Evolutionary conservation across 1,284 basidiomycete species (phyloP).

Genomic region (Austroboletus olivaceoglutinosus): DNA sequence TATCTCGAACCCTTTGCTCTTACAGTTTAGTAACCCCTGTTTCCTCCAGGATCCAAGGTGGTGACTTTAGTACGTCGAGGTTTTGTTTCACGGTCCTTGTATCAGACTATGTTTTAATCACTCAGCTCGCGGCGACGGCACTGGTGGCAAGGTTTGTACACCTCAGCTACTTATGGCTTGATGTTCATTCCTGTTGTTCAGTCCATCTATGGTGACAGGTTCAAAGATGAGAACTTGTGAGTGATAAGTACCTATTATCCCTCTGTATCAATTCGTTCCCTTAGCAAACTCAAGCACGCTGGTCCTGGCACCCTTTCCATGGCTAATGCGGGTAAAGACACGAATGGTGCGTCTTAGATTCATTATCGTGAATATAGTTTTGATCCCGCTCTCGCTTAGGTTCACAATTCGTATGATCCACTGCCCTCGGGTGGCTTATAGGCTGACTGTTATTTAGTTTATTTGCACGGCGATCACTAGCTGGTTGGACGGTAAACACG

Average conservation of each 20-base stretch:
- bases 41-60: conserved; percentile 78
- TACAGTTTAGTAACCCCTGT: conserved; percentile 1
- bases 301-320: conserved; percentile 85
- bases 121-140: conserved; percentile 88
- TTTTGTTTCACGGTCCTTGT: background rate
- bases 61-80: conserved; percentile 73
- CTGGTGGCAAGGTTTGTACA: conserved; percentile 74
- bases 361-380: background rate
- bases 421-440: background rate
- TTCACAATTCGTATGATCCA: conserved; percentile 73
- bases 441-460: conserved; percentile 50
- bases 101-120: background rate
- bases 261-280: background rate
- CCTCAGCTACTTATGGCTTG: background rate
- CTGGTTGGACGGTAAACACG: conserved; percentile 77
- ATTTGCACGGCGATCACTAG: conserved; percentile 77
- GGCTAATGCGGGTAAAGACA: conserved; percentile 90
- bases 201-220: conserved; percentile 91
- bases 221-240: conserved; percentile 97
- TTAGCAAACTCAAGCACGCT: conserved; percentile 86
- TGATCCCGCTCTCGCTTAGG: conserved; percentile 39
- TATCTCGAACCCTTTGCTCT: background rate
- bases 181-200: conserved; percentile 26
- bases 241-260: conserved; percentile 22
- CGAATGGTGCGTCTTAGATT: conserved; percentile 57